Evolutionary conservation across 1,284 basidiomycete species (phyloP).

Genomic region (Phellinidium pouzarii): DNA sequence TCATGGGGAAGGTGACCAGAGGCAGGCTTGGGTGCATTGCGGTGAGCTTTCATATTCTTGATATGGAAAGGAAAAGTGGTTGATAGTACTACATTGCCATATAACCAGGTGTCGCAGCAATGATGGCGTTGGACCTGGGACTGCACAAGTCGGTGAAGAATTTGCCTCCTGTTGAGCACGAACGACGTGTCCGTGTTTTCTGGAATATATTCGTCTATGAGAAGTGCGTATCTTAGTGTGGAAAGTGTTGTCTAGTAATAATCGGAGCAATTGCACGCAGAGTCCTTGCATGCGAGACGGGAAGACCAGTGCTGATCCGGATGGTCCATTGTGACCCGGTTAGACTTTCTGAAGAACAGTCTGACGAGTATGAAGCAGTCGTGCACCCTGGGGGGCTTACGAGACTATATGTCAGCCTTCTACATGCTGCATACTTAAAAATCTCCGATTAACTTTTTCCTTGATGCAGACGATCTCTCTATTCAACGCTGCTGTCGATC

Average conservation of each 20-base stretch:
- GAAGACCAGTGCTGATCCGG: conserved; percentile 16
- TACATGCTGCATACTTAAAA: background rate
- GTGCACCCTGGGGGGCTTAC: conserved; percentile 12
- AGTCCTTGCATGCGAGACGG: conserved; percentile 19
- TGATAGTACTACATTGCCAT: too few relatives aligned
- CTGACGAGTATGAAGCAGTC: conserved; percentile 19
- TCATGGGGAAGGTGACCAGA: conserved; percentile 19
- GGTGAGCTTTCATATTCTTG: conserved; percentile 10
- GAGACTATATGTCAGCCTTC: conserved; percentile 13
- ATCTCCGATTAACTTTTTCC: background rate
- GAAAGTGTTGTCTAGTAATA: background rate
- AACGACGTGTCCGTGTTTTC: conserved; percentile 19
- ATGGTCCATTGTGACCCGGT: conserved; percentile 19
- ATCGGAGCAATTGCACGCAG: background rate
- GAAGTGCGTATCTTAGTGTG: conserved; percentile 7
- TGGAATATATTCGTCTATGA: conserved; percentile 20
- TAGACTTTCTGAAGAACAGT: conserved; percentile 18
- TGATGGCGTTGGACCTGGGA: conserved; percentile 19
- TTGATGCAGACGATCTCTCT: conserved; percentile 17
- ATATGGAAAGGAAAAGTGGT: too few relatives aligned
- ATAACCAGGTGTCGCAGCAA: conserved; percentile 18
- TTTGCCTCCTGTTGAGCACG: conserved; percentile 15
- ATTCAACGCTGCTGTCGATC: conserved; percentile 19
- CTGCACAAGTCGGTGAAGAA: conserved; percentile 15
- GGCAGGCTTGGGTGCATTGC: conserved; percentile 18